Evolutionary conservation across 331 rosid genomes (phyloP), one percentile per base, ranked within the genome.

Genomic region (Erythrophleum ivorense): DNA sequence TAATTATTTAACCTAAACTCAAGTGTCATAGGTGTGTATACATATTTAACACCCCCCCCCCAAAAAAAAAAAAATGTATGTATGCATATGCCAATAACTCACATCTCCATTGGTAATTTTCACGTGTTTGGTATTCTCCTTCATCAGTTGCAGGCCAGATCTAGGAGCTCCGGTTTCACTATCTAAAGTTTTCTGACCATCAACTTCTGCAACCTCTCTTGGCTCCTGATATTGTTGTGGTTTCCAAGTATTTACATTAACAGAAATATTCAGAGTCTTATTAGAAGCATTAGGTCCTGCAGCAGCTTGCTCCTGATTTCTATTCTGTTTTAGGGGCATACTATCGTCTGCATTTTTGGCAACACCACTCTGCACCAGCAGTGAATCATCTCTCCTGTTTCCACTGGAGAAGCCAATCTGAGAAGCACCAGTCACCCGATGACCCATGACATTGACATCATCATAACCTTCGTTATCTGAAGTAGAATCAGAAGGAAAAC

Each of bases 181-280:
- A 50, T 54, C 86, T 52, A 66, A 2, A 43, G 80, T 81, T 73
- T 75, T 81, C 78, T 81, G 79, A 79, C 88, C 82, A 71, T 76
- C 87, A 45, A 48, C 72, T 70, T 79, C 82, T 19, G 82, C 81
- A 78, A 83, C 69, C 75, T 78, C 90, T 78, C 85, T 80, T 21
- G 83, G 65, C 46, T 83, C 93, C 89, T 87, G 84, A 80, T 83
- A 85, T 58, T 80, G 80, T 69, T 76, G 80, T 9, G 87, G 88
- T 58, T 89, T 89, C 91, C 93, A 86, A 38, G 86, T 74, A 82
- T 85, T 86, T 59, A 80, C 86, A 82, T 83, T 85, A 75, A 75
- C 85, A 54, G 91, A 85, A 69, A 81, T 68, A 76, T 89, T 89
- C 71, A 86, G 83, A 75, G 80, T 71, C 85, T 86, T 88, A 50